These are phyloP conservation scores for Xylariaceae sp. DNA, from an alignment of 2,329 filamentous ascomycete genomes.

Conservation along the genomic window DNA sequence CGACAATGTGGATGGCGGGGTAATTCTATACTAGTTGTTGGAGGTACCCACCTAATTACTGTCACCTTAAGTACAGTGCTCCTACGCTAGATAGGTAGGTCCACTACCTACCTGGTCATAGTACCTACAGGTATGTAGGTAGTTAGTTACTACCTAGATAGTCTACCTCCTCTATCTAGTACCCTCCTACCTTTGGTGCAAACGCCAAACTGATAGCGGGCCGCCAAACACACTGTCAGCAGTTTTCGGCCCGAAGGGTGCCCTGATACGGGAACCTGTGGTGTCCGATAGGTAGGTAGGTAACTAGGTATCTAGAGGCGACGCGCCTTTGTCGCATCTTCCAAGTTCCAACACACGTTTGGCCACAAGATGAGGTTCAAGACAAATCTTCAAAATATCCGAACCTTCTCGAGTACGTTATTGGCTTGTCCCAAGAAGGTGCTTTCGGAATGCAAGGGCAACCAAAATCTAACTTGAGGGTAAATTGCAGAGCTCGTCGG, in stretches of 20 bases:
- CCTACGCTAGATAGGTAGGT: not conserved
- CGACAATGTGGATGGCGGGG: not conserved
- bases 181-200: too few species aligned
- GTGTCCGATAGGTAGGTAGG: not conserved
- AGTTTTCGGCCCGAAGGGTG: too few species aligned
- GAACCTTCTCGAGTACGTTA: conserved; percentile 56
- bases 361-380: conserved; percentile 52
- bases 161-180: too few species aligned
- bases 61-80: too few species aligned
- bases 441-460: not conserved
- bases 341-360: not conserved
- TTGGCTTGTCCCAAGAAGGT: not conserved
- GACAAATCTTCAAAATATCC: conserved; percentile 60
- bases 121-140: too few species aligned
- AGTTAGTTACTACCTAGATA: too few species aligned
- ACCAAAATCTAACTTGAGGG: conserved; percentile 11
- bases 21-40: not conserved
- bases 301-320: not conserved
- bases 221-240: too few species aligned
- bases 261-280: not conserved
- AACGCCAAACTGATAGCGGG: too few species aligned
- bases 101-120: too few species aligned
- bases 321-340: too few species aligned
- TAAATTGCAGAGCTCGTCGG: conserved; percentile 52
- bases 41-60: too few species aligned